Evolutionary conservation across 768 basidiomycete species (phyloP).

Genomic region (Thelephora ganbajun): DNA sequence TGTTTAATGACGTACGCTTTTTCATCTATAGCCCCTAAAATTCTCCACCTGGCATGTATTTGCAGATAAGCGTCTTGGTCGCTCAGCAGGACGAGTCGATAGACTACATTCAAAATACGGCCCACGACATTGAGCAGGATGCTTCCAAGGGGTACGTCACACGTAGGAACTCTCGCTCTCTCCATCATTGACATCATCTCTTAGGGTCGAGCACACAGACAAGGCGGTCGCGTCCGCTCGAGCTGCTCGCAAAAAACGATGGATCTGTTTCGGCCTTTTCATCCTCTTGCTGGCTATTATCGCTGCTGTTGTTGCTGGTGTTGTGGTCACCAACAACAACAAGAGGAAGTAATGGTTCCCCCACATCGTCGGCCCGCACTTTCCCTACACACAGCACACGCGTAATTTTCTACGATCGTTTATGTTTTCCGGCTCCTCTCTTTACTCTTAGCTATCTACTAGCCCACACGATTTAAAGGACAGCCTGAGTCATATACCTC

Average conservation of each 20-base stretch:
- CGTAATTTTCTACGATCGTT: no score
- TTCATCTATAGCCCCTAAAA: constrained; percentile 1
- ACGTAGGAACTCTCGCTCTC: not conserved
- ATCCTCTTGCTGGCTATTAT: constrained; percentile 42
- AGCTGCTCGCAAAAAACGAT: constrained; percentile 64
- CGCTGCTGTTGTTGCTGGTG: constrained; percentile 43
- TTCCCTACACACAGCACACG: no score
- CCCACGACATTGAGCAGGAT: constrained; percentile 48
- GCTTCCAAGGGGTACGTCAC: constrained; percentile 53
- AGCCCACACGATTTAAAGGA: no score
- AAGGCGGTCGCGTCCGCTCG: constrained; percentile 57
- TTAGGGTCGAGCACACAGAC: constrained; percentile 46
- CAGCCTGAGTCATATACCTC: no score
- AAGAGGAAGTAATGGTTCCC: constrained; percentile 6
- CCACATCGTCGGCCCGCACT: no score
- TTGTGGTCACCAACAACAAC: constrained; percentile 5
- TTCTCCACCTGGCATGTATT: constrained; percentile 1
- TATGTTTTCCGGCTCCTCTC: no score
- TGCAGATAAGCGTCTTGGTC: constrained; percentile 65
- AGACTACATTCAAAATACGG: constrained; percentile 45
- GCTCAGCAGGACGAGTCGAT: constrained; percentile 73
- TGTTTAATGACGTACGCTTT: constrained; percentile 64
- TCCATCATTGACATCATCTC: not conserved
- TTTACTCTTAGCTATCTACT: no score
- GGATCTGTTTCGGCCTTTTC: constrained; percentile 68